Base-by-base conservation (phyloP, 2,329 filamentous ascomycete genomes). In the Stemphylium vesicarium region DNA sequence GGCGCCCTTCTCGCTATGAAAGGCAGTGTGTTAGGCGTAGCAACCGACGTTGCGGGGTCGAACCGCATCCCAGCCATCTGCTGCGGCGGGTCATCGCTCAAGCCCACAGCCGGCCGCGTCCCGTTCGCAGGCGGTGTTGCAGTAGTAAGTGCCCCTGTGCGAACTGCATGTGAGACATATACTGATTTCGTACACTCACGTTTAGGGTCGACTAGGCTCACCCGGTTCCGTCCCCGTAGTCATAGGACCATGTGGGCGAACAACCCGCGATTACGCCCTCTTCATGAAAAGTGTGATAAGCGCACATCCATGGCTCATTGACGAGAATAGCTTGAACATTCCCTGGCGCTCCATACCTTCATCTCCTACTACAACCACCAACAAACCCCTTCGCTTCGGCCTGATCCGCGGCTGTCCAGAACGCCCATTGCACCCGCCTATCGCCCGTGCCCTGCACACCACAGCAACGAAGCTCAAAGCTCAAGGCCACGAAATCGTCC, bases 1-100 rank as follows among this genome's bases (percentile, higher is more conserved):
- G 86, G 81, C 0, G 84, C 82, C 0, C 71, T 88, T 9, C 63
- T 88, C 16, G 82, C 81, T 4, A 80, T 88, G 77, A 78, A 80
- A 24, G 86, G 86, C 0, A 82, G 78, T 29, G 77, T 85, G 47
- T 64, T 89, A 1, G 87, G 87, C 1, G 78, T 88, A 11, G 85
- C 85, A 0, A 88, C 86, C 0, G 87, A 89, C 71, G 80, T 88
- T 41, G 82, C 80, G 1, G 82, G 82, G 1, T 79, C 75, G 49
- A 88, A 96, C 69, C 86, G 88, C 65, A 95, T 97, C 71, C 94
- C 90, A 74, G 90, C 96, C 50, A 92, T 96, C 65, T 93, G 93
- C 76, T 75, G 76, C 44, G 73, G 73, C 2, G 50, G 72, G 35
- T 77, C 79, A 3, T 80, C 80, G 0, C 68, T 84, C 20, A 85